These are phyloP conservation scores for Prunus fruticosa DNA, from an alignment of 306 rosid genomes.

Conservation along the genomic window DNA sequence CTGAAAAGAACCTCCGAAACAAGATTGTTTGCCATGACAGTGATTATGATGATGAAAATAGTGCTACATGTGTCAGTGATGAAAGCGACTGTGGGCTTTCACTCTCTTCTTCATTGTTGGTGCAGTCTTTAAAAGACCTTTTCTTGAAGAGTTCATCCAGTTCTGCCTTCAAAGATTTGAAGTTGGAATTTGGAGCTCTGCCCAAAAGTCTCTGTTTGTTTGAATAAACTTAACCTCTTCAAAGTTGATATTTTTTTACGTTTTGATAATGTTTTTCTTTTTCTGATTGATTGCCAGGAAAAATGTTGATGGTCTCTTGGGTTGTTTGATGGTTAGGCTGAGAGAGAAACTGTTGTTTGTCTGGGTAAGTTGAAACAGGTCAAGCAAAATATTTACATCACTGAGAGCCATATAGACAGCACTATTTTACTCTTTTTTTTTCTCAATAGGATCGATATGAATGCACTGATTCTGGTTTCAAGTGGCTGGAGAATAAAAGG, in stretches of 20 bases:
- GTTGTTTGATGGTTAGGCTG: background rate
- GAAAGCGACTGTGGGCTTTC: constrained; percentile 13
- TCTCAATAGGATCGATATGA: background rate
- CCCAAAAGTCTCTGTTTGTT: constrained; percentile 13
- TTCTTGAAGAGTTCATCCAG: constrained; percentile 22
- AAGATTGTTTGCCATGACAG: background rate
- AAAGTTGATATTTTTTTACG: too few species aligned
- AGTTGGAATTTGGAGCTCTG: constrained; percentile 40
- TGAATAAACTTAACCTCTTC: too few species aligned
- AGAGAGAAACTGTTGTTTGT: constrained; percentile 1
- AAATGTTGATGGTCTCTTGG: constrained; percentile 13
- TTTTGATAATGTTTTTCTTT: background rate
- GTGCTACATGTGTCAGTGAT: background rate
- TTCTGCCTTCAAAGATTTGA: constrained; percentile 42
- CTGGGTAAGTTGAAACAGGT: constrained; percentile 23
- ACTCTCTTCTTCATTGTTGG: background rate
- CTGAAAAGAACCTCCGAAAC: background rate
- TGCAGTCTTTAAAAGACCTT: constrained; percentile 31
- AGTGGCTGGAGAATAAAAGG: background rate
- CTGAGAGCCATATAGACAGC: background rate
- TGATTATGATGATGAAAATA: background rate
- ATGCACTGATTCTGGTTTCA: constrained; percentile 3
- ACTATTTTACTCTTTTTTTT: background rate
- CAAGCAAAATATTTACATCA: too few species aligned
- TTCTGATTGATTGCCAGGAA: constrained; percentile 2